phyloP scores from a whole-genome alignment of 352 stramenopile species.

The Elongisporangium prolatum region DNA sequence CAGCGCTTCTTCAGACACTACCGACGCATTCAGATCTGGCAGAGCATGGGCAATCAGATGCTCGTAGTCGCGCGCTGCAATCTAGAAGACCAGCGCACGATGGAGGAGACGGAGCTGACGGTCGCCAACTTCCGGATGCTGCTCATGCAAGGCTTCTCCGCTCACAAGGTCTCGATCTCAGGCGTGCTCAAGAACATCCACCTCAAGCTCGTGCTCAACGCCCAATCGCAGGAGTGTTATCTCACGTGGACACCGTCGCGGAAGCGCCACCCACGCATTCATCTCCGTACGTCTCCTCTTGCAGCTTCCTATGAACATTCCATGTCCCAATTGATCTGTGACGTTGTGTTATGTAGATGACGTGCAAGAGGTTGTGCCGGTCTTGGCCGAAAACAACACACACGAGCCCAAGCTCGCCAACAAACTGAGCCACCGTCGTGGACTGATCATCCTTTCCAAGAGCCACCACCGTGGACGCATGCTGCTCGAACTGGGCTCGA shows the following conservation, averaged over 20 bases:
- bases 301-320: neutral
- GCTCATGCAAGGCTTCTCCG: conserved; percentile 46
- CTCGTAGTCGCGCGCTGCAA: conserved; percentile 32
- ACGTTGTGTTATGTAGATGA: conserved; percentile 29
- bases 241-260: conserved; percentile 70
- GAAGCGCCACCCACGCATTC: conserved; percentile 56
- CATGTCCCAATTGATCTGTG: neutral
- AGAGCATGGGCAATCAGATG: conserved; percentile 28
- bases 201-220: conserved; percentile 42
- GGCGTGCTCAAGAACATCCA: conserved; percentile 62
- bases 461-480: conserved; percentile 58
- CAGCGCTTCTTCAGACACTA: conserved; percentile 42
- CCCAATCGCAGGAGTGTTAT: conserved; percentile 45
- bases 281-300: conserved; percentile 38
- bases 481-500: conserved; percentile 55
- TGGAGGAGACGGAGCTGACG: conserved; percentile 37
- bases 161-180: conserved; percentile 67
- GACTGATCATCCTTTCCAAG: conserved; percentile 62
- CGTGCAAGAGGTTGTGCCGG: conserved; percentile 48
- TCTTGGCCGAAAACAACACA: conserved; percentile 46
- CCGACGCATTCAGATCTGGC: conserved; percentile 33
- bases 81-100: conserved; percentile 14
- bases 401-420: conserved; percentile 38
- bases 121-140: conserved; percentile 47
- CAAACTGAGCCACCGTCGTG: conserved; percentile 61